Conservation (phyloP, 768 basidiomycete genomes). For the Pleurotus sapidus region DNA sequence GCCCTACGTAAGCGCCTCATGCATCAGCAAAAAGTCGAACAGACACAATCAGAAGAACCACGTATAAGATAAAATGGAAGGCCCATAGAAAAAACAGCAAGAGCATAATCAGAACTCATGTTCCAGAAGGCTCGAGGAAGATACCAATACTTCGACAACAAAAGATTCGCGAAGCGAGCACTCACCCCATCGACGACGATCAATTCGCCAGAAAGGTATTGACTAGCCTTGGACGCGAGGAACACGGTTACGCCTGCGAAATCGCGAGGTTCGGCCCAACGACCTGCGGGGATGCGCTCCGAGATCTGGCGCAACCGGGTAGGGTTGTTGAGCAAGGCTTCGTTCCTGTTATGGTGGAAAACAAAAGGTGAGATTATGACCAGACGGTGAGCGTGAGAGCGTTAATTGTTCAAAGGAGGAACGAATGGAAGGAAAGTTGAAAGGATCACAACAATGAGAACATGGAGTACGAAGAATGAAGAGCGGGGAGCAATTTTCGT, state of each 20-base stretch:
- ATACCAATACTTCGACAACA: background rate
- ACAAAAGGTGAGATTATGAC: too few relatives aligned
- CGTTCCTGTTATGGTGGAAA: constrained; percentile 33
- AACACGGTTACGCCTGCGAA: constrained; percentile 74
- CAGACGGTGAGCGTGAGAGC: too few relatives aligned
- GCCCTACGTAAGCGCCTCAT: constrained; percentile 33
- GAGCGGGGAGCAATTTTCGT: background rate
- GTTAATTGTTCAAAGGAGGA: background rate
- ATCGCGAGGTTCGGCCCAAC: constrained; percentile 72
- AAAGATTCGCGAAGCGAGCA: constrained; percentile 11
- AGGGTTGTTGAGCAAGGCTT: constrained; percentile 52
- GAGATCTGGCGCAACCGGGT: constrained; percentile 66
- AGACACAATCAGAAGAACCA: background rate
- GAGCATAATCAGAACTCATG: too few relatives aligned
- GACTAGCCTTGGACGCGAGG: constrained; percentile 63
- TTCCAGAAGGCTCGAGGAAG: too few relatives aligned
- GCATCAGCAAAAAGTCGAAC: background rate
- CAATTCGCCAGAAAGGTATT: constrained; percentile 72
- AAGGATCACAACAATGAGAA: constrained; percentile 1
- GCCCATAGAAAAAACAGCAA: too few relatives aligned
- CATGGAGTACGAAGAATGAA: constrained; percentile 2
- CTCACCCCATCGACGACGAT: constrained; percentile 69
- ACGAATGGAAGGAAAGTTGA: constrained; percentile 1
- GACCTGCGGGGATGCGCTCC: constrained; percentile 67
- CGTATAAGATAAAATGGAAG: too few relatives aligned